These are phyloP conservation scores for Dacryopinax spathularia DNA, from an alignment of 768 basidiomycete species.

Conservation along the genomic window DNA sequence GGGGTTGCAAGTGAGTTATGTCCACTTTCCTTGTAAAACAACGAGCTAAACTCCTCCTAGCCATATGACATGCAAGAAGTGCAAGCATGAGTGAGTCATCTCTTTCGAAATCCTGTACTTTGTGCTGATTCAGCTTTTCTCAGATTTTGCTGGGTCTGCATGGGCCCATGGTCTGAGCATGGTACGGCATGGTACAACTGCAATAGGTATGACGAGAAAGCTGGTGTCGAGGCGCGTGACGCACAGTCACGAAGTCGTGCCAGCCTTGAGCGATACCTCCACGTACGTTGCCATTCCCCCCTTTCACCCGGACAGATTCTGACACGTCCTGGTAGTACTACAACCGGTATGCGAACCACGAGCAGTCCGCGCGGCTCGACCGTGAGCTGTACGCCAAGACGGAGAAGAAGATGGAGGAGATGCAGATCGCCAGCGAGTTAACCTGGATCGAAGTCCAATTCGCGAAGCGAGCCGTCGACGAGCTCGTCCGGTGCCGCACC, in stretches of 20 bases:
- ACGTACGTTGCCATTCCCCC: constrained; percentile 40
- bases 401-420: constrained; percentile 99
- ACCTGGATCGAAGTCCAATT: constrained; percentile 99
- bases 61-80: constrained; percentile 99
- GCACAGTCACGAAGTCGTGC: constrained; percentile 81
- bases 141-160: constrained; percentile 96
- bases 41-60: constrained; percentile 28
- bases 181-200: constrained; percentile 97
- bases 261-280: constrained; percentile 87
- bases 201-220: constrained; percentile 91
- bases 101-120: not conserved
- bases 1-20: constrained; percentile 89
- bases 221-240: constrained; percentile 74
- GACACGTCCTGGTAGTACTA: constrained; percentile 58
- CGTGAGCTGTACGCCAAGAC: constrained; percentile 84
- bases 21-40: constrained; percentile 2
- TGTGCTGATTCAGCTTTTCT: constrained; percentile 11
- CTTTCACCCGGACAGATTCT: not conserved
- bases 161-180: constrained; percentile 97
- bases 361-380: constrained; percentile 95
- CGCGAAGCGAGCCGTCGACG: constrained; percentile 96
- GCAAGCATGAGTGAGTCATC: constrained; percentile 65
- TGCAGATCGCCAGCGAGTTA: constrained; percentile 81
- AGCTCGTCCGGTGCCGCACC: constrained; percentile 74
- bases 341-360: constrained; percentile 98